phyloP scores from a whole-genome alignment of 2,329 filamentous ascomycete species.

The Triangularia verruculosa region DNA sequence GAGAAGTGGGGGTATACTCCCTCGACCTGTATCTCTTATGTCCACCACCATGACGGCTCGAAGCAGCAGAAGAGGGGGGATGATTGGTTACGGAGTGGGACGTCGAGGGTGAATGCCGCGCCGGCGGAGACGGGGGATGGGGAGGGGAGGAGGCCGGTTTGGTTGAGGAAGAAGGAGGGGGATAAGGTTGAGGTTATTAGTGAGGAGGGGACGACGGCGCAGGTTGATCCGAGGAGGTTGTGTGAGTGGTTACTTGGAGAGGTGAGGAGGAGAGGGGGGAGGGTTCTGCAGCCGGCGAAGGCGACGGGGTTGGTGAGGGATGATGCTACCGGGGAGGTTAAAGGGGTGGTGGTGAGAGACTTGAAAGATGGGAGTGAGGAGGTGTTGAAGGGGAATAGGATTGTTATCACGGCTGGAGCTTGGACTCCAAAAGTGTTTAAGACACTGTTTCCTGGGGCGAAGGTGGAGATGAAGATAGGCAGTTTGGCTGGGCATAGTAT shows the following conservation, averaged over 20 bases:
- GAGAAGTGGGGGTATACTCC: slow-evolving; percentile 49
- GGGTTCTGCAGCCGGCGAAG: slow-evolving; percentile 62
- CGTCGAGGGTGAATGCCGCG: slow-evolving; percentile 43
- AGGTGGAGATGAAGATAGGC: slow-evolving; percentile 52
- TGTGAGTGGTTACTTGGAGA: slow-evolving; percentile 62
- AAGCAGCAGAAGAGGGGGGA: slow-evolving; percentile 47
- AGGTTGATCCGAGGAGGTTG: slow-evolving; percentile 62
- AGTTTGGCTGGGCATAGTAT: slow-evolving; percentile 71
- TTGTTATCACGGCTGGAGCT: slow-evolving; percentile 66
- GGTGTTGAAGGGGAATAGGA: slow-evolving; percentile 58
- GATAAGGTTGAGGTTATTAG: slow-evolving; percentile 61
- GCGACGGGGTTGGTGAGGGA: slow-evolving; percentile 53
- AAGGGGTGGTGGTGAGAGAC: slow-evolving; percentile 47
- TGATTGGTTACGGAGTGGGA: slow-evolving; percentile 65
- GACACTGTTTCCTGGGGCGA: slow-evolving; percentile 59
- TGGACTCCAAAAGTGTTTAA: slow-evolving; percentile 69
- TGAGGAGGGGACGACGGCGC: slow-evolving; percentile 44
- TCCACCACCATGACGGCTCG: slow-evolving; percentile 30
- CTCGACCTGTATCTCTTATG: slow-evolving; percentile 58
- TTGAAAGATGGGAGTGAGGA: slow-evolving; percentile 42
- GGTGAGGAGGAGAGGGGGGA: slow-evolving; percentile 59
- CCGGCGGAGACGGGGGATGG: slow-evolving; percentile 24
- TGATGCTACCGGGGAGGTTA: slow-evolving; percentile 44
- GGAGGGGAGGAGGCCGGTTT: slow-evolving; percentile 42
- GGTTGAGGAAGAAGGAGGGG: slow-evolving; percentile 56